phyloP scores from a whole-genome alignment of 139 green algal species.

The Closterium sp. region DNA sequence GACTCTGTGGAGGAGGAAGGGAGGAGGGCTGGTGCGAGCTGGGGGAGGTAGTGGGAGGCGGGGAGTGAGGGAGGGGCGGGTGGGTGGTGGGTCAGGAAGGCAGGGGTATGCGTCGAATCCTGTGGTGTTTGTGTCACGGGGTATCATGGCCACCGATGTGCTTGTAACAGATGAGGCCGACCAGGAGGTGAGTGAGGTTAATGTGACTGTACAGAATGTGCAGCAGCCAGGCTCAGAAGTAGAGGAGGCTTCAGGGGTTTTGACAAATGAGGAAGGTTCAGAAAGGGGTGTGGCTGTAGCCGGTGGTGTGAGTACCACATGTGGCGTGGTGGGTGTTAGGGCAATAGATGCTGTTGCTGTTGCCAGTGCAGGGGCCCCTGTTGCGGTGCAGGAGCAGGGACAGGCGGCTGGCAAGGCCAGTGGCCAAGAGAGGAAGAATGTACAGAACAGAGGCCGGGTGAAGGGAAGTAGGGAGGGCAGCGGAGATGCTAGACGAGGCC shows the following conservation, averaged over 20 bases:
- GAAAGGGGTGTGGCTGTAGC: neutral
- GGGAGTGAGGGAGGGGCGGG: neutral
- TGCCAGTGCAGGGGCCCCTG: neutral
- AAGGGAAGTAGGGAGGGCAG: neutral
- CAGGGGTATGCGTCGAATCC: neutral
- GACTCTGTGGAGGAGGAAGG: neutral
- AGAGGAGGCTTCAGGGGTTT: neutral
- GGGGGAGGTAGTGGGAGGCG: neutral
- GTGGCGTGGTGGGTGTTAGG: neutral
- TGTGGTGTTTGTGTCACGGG: neutral
- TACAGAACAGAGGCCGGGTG: neutral
- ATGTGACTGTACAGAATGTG: neutral
- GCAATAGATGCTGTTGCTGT: neutral
- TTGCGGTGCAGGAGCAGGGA: neutral
- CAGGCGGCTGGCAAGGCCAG: neutral
- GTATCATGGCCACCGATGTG: neutral
- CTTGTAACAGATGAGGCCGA: neutral
- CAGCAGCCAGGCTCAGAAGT: neutral
- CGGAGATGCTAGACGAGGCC: neutral
- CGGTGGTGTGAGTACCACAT: neutral
- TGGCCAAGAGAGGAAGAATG: neutral
- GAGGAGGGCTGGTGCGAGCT: neutral
- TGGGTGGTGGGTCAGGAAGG: neutral
- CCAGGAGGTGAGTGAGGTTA: neutral
- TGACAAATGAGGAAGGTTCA: neutral